A percentile compares a stretch with the other conserved stretches of the same genome.
Conservation (phyloP, 805 yeast genomes). For the Grigorovia yakushimaensis region DNA sequence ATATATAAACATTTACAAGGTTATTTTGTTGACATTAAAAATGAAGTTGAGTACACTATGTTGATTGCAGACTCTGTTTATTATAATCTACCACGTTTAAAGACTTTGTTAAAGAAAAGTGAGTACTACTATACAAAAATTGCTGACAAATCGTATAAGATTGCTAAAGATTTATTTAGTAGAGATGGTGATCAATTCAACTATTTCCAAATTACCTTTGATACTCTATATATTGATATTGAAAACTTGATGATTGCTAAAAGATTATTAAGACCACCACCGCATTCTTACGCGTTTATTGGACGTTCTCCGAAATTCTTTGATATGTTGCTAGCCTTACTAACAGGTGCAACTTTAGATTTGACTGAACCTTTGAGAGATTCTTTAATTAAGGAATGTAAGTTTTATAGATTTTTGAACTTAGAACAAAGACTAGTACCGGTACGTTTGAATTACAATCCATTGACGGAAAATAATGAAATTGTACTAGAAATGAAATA, state of each 20-base stretch:
- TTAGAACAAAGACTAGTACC: conserved; percentile 63
- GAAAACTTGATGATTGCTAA: conserved; percentile 30
- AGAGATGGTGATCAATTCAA: conserved; percentile 68
- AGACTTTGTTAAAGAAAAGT: conserved; percentile 38
- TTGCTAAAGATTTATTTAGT: conserved; percentile 46
- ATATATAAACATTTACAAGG: conserved; percentile 75
- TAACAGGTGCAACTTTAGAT: conserved; percentile 45
- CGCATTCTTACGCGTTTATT: conserved; percentile 43
- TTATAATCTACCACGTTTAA: conserved; percentile 53
- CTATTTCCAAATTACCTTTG: conserved; percentile 56
- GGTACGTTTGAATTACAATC: conserved; percentile 41
- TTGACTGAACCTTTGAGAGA: conserved; percentile 49
- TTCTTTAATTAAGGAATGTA: conserved; percentile 56
- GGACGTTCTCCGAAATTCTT: conserved; percentile 47
- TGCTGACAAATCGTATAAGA: conserved; percentile 50
- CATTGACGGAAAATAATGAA: conserved; percentile 43
- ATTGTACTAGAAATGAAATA: conserved; percentile 45
- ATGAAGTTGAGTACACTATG: conserved; percentile 52
- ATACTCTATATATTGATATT: conserved; percentile 43
- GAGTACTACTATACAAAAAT: conserved; percentile 46
- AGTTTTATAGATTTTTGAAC: conserved; percentile 65
- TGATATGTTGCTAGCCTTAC: conserved; percentile 41
- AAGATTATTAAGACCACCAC: conserved; percentile 66
- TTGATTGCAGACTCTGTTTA: conserved; percentile 63
- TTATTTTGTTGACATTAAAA: conserved; percentile 50